Conservation (phyloP, 2,329 filamentous ascomycete genomes). For the Kalaharituber pfeilii region DNA sequence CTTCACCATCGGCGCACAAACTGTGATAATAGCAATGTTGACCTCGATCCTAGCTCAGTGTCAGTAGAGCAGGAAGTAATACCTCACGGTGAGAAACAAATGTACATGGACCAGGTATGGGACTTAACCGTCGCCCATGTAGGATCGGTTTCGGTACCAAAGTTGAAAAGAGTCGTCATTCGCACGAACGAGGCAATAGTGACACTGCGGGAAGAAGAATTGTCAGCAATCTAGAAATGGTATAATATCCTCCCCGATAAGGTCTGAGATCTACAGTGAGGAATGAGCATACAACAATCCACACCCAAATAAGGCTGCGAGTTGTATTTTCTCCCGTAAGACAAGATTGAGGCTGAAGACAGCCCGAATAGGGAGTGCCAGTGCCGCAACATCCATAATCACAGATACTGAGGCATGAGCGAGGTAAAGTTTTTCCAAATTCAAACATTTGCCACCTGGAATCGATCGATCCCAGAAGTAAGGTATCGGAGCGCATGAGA, state of each 20-base stretch:
- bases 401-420: slow-evolving; percentile 43
- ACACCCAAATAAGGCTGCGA: slow-evolving; percentile 34
- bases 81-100: not conserved
- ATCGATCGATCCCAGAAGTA: slow-evolving; percentile 24
- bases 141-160: not conserved
- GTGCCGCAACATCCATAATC: slow-evolving; percentile 39
- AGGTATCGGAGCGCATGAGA: slow-evolving; percentile 28
- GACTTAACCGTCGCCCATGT: not conserved
- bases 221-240: not conserved
- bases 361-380: slow-evolving; percentile 35
- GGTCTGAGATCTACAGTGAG: not conserved
- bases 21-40: slow-evolving; percentile 13
- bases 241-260: not conserved
- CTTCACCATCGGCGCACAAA: slow-evolving; percentile 10
- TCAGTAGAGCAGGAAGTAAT: not conserved
- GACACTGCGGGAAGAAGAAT: not conserved
- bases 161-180: not conserved
- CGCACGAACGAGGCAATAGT: slow-evolving; percentile 1
- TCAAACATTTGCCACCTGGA: slow-evolving; percentile 29
- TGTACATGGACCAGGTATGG: slow-evolving; percentile 1
- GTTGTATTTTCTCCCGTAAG: slow-evolving; percentile 31
- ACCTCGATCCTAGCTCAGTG: slow-evolving; percentile 5
- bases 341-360: slow-evolving; percentile 33
- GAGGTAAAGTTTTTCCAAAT: slow-evolving; percentile 35
- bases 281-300: slow-evolving; percentile 24